Conservation (phyloP, 352 stramenopile species). For the Hyaloperonospora brassicae region DNA sequence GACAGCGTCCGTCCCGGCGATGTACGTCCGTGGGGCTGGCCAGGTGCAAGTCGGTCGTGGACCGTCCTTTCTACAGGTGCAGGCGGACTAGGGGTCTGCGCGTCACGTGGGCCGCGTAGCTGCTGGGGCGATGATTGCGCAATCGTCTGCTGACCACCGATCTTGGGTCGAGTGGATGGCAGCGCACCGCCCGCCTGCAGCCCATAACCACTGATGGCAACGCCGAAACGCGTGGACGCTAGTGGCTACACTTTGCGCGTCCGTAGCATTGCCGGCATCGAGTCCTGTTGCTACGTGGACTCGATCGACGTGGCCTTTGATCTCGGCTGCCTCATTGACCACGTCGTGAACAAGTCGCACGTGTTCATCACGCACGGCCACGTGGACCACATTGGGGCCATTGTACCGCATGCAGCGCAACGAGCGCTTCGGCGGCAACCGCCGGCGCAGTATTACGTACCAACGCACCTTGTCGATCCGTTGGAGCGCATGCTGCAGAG, state of each 20-base stretch:
- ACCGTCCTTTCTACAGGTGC: no score
- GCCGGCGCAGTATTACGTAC: conserved; percentile 66
- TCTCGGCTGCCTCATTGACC: conserved; percentile 46
- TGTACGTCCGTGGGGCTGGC: no score
- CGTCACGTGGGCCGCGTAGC: no score
- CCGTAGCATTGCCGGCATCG: conserved; percentile 56
- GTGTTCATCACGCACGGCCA: conserved; percentile 87
- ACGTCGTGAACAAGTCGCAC: conserved; percentile 48
- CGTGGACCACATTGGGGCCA: conserved; percentile 67
- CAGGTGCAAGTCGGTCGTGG: no score
- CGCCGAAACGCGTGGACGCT: conserved; percentile 23
- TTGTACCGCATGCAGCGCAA: conserved; percentile 55
- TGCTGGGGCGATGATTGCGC: neutral
- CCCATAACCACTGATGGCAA: conserved; percentile 5
- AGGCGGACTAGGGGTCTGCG: no score
- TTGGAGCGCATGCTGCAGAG: conserved; percentile 48
- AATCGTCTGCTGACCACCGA: neutral
- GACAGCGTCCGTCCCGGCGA: no score
- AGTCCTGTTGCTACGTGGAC: conserved; percentile 76
- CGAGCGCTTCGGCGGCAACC: conserved; percentile 42
- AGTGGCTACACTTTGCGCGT: conserved; percentile 49
- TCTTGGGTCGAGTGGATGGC: neutral
- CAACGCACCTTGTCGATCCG: conserved; percentile 38
- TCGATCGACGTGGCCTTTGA: conserved; percentile 69
- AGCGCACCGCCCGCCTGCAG: no score